Evolutionary conservation across 2,329 filamentous ascomycete genomes (phyloP).

Genomic region (Hirsutella rhossiliensis): DNA sequence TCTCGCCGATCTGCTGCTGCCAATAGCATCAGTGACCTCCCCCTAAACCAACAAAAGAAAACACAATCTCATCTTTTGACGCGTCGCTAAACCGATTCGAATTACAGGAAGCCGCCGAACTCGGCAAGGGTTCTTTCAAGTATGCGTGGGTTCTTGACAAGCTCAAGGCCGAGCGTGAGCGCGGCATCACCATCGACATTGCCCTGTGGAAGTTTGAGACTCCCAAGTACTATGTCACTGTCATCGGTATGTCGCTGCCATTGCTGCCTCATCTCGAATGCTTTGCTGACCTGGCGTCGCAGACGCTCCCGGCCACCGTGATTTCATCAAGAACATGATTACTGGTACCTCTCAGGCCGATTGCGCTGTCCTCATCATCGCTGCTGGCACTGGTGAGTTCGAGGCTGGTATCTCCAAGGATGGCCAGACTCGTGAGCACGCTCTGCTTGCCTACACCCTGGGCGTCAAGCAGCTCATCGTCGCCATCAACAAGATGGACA

Average conservation of each 20-base stretch:
- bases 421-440: slow-evolving; percentile 99
- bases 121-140: slow-evolving; percentile 99
- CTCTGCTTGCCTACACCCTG: slow-evolving; percentile 98
- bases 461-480: slow-evolving; percentile 99
- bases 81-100: slow-evolving; percentile 4
- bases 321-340: slow-evolving; percentile 99
- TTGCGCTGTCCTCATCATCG: slow-evolving; percentile 99
- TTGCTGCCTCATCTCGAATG: not conserved
- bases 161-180: slow-evolving; percentile 99
- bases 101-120: slow-evolving; percentile 85
- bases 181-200: slow-evolving; percentile 99
- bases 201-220: slow-evolving; percentile 99
- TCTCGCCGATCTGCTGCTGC: not conserved
- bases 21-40: not conserved
- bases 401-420: slow-evolving; percentile 99
- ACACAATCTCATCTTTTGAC: slow-evolving; percentile 1
- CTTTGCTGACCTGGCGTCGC: slow-evolving; percentile 5
- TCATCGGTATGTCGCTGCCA: slow-evolving; percentile 64
- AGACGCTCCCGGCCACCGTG: slow-evolving; percentile 99
- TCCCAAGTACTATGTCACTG: slow-evolving; percentile 92
- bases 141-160: slow-evolving; percentile 99
- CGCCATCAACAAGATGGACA: slow-evolving; percentile 99
- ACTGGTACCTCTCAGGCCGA: slow-evolving; percentile 99
- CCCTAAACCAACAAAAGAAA: not conserved
- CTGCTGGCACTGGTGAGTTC: slow-evolving; percentile 99